Base-by-base conservation (phyloP, 2,329 filamentous ascomycete species). In the Fusarium papillatum region DNA sequence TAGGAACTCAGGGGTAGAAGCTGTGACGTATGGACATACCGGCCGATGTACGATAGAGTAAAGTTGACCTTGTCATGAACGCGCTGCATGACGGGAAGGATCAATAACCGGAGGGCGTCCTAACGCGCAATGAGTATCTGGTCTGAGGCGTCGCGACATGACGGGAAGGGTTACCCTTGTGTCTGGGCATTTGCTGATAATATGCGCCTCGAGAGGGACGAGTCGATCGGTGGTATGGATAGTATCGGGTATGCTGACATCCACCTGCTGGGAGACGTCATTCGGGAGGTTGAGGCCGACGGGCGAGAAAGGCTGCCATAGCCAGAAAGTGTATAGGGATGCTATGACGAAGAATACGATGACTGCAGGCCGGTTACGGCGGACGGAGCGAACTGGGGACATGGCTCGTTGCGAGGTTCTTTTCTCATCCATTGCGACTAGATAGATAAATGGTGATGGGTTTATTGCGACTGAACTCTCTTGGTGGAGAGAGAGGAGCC, bases 101-200 rank as follows among this genome's bases (percentile, higher is more conserved):
- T 89, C 78, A 99, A 86, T 71, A 95, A 87, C 73, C 92, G 91
- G 24, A 99, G 87, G 80, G 96, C 98, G 81, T 95, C 93, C 87
- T 90, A 71, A 17, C 60, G 31, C n/a, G 41, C 36, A 29, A 67
- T 80, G 53, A 79, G 64, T 19, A 65, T 16, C 53, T 38, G 68
- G 22, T 34, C 31, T n/a, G 19, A 36, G 14, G 41, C 36, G 41
- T 14, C 10, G 48, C 34, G 50, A 19, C 19, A 46, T n/a, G 11
- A 38, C 5, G 48, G 48, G 43, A 38, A 46, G 34, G 72, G 85
- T 14, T 80, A 90, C 89, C 83, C 89, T 90, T 3, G 97, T 95
- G 84, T 99, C 97, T 0, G 96, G 96, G 81, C 97, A 99, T 88
- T 98, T 98, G 86, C 93, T 95, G 93, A 98, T 99, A 79, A 98